These are phyloP conservation scores for Drechslerella stenobrocha DNA, from an alignment of 2,329 filamentous ascomycete genomes.

Conservation along the genomic window DNA sequence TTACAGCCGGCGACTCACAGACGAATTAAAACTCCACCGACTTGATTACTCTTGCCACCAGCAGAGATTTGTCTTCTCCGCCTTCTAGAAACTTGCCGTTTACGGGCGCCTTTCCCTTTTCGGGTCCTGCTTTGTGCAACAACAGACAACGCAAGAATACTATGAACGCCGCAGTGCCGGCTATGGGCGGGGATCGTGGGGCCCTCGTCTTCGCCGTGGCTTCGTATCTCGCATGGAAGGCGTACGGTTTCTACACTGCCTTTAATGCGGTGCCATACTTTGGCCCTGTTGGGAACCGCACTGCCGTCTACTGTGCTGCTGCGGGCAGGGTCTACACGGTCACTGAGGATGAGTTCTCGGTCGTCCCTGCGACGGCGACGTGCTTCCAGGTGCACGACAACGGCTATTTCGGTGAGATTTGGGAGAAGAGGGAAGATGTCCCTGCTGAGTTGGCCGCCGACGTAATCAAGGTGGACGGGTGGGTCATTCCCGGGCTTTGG, in stretches of 20 bases:
- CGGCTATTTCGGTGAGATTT: constrained; percentile 14
- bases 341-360: constrained; percentile 15
- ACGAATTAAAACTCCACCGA: too few relatives aligned
- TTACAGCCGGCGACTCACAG: too few relatives aligned
- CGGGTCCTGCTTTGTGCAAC: too few relatives aligned
- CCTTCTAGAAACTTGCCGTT: constrained; percentile 16
- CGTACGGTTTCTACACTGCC: not conserved
- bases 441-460: not conserved
- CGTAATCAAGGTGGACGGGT: constrained; percentile 15
- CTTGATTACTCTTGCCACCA: too few relatives aligned
- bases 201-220: constrained; percentile 6
- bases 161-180: not conserved
- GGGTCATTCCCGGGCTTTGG: constrained; percentile 69
- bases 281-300: not conserved
- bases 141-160: too few relatives aligned
- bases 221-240: constrained; percentile 11
- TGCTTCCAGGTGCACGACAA: constrained; percentile 21
- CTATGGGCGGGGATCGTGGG: not conserved
- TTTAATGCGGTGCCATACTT: not conserved
- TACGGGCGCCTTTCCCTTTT: not conserved
- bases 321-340: constrained; percentile 6
- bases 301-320: constrained; percentile 17
- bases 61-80: not conserved
- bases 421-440: constrained; percentile 8
- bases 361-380: not conserved